phyloP scores from a whole-genome alignment of 495 filamentous ascomycete species.

The Evernia prunastri region DNA sequence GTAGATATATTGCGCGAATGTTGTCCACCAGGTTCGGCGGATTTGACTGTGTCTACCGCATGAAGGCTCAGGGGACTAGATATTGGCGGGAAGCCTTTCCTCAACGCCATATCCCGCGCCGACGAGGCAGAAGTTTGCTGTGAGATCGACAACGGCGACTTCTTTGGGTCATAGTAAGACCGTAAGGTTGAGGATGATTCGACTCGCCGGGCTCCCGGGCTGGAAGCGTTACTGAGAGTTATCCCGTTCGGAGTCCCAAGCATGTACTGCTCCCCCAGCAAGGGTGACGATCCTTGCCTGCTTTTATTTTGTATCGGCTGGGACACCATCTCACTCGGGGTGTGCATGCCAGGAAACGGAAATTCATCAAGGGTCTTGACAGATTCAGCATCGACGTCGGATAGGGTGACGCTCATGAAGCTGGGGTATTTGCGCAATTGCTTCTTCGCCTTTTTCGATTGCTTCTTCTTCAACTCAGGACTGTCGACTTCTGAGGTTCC shows the following conservation, averaged over 20 bases:
- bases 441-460: conserved; percentile 15
- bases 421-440: conserved; percentile 24
- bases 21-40: neutral
- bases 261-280: conserved; percentile 20
- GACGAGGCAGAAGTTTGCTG: conserved; percentile 31
- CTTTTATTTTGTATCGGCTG: conserved; percentile 2
- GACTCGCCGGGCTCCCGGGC: conserved; percentile 16
- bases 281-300: conserved; percentile 26
- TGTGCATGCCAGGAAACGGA: conserved; percentile 23
- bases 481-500: conserved; percentile 16
- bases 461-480: conserved; percentile 19
- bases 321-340: conserved; percentile 7
- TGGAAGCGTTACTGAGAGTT: conserved; percentile 14
- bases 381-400: conserved; percentile 21
- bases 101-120: conserved; percentile 25
- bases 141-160: conserved; percentile 25
- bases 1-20: conserved; percentile 12
- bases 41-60: neutral
- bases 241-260: conserved; percentile 13
- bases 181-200: conserved; percentile 20
- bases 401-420: conserved; percentile 27
- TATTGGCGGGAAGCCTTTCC: conserved; percentile 20
- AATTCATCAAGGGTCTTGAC: conserved; percentile 13
- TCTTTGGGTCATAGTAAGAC: conserved; percentile 24
- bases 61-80: conserved; percentile 17